These are phyloP conservation scores for Neostapfia colusana DNA, from an alignment of 176 grass and related monocot genomes.

Conservation along the genomic window DNA sequence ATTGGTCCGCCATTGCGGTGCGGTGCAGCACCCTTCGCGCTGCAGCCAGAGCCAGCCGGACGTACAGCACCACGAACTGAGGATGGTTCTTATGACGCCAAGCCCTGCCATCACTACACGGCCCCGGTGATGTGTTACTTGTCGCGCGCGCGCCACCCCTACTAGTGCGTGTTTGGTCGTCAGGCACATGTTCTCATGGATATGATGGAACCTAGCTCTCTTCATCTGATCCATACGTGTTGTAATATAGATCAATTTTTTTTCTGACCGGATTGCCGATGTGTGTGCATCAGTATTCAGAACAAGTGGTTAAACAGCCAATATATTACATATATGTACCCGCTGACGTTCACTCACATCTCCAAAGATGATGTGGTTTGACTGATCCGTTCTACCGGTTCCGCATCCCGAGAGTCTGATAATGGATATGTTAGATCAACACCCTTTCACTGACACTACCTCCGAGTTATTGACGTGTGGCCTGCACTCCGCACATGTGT, in stretches of 20 bases:
- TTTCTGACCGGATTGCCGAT: neutral
- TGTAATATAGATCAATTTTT: neutral
- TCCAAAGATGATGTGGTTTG: too few relatives aligned
- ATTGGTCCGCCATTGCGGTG: neutral
- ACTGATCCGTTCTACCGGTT: too few relatives aligned
- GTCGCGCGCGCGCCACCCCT: neutral
- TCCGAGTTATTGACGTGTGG: too few relatives aligned
- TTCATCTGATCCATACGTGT: neutral
- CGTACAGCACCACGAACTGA: neutral
- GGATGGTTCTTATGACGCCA: neutral
- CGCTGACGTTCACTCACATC: too few relatives aligned
- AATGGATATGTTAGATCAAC: too few relatives aligned
- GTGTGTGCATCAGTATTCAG: neutral
- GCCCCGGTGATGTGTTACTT: neutral
- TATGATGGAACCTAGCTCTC: neutral
- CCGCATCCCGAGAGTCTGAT: too few relatives aligned
- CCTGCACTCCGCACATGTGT: too few relatives aligned
- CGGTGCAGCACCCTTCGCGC: neutral
- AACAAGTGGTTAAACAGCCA: neutral
- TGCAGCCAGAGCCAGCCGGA: neutral
- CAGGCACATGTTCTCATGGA: neutral
- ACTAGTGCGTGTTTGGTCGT: neutral
- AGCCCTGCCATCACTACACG: constrained; percentile 7
- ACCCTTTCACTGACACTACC: too few relatives aligned
- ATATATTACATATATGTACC: too few relatives aligned